These are phyloP conservation scores for Thermothelomyces thermophilus DNA, from an alignment of 2,329 filamentous ascomycete species.

Conservation along the genomic window DNA sequence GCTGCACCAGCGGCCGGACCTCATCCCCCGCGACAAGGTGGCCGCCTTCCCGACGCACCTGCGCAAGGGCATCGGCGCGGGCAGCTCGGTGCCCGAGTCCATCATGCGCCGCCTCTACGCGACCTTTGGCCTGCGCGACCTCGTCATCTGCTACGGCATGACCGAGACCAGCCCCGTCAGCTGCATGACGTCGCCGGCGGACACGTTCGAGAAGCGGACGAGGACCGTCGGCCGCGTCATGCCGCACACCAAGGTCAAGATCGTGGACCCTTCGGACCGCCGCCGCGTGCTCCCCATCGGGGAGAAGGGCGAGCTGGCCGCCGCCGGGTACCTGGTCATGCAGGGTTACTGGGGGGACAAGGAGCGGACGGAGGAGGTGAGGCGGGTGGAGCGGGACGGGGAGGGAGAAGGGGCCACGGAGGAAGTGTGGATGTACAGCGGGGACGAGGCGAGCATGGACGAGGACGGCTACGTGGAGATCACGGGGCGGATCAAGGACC, in stretches of 20 bases:
- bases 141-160: constrained; percentile 96
- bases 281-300: constrained; percentile 54
- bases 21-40: constrained; percentile 18
- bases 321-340: constrained; percentile 84
- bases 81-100: constrained; percentile 73
- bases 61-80: constrained; percentile 86
- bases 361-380: constrained; percentile 60
- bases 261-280: constrained; percentile 64
- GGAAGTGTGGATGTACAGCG: constrained; percentile 79
- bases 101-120: constrained; percentile 72
- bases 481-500: constrained; percentile 86
- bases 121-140: constrained; percentile 66
- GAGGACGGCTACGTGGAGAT: constrained; percentile 77
- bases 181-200: constrained; percentile 74
- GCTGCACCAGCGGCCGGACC: constrained; percentile 44
- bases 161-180: constrained; percentile 77
- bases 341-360: constrained; percentile 81
- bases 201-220: constrained; percentile 67
- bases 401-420: constrained; percentile 36
- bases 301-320: constrained; percentile 71
- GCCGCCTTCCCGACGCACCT: constrained; percentile 38
- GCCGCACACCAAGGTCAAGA: constrained; percentile 70
- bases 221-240: constrained; percentile 72
- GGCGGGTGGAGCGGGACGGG: constrained; percentile 35
- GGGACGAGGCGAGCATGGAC: constrained; percentile 87